These are phyloP conservation scores for Monilinia fructicola DNA, from an alignment of 2,329 filamentous ascomycete genomes.

Conservation along the genomic window DNA sequence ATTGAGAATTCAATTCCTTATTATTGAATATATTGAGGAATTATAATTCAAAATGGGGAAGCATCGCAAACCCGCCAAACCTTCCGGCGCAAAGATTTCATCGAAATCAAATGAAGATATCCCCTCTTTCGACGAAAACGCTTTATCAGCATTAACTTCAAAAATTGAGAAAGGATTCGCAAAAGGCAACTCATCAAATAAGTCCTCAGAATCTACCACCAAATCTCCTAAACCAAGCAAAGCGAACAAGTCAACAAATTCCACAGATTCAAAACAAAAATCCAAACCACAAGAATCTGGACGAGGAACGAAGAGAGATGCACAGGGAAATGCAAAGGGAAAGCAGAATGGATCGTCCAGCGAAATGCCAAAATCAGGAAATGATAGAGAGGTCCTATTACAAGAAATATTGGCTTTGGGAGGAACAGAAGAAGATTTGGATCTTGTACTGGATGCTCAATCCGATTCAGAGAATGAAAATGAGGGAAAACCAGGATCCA, in stretches of 20 bases:
- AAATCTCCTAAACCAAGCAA: constrained; percentile 44
- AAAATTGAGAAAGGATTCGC: constrained; percentile 56
- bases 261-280: constrained; percentile 19
- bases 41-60: constrained; percentile 31
- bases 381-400: constrained; percentile 45
- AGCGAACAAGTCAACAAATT: constrained; percentile 36
- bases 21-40: not conserved
- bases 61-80: constrained; percentile 31
- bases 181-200: constrained; percentile 41
- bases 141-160: constrained; percentile 54
- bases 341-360: constrained; percentile 32
- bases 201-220: constrained; percentile 21
- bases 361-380: constrained; percentile 28
- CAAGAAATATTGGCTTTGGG: constrained; percentile 65
- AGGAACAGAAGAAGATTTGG: constrained; percentile 63
- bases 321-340: constrained; percentile 38
- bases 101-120: constrained; percentile 32
- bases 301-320: constrained; percentile 42
- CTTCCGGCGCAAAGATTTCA: constrained; percentile 27
- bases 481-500: constrained; percentile 30
- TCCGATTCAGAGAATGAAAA: constrained; percentile 48
- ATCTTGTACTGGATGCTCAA: constrained; percentile 56
- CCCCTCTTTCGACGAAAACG: constrained; percentile 50
- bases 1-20: not conserved
- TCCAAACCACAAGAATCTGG: constrained; percentile 25